Evolutionary conservation across 257 asterid species (phyloP).

Genomic region (Echium plantagineum): DNA sequence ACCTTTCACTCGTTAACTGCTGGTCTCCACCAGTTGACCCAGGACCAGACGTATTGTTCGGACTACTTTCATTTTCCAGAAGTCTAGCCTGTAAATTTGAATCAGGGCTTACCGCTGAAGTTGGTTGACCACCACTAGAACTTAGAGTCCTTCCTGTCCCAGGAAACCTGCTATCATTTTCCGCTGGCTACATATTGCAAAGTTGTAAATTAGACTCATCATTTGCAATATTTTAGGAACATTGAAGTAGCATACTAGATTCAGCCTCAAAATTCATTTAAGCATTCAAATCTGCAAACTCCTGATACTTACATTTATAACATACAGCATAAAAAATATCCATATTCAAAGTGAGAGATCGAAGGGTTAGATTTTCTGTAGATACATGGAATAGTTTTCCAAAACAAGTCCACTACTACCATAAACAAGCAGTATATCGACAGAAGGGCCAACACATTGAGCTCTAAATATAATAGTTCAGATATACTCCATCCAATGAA

Average conservation of each 20-base stretch:
- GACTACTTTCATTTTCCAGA: constrained; percentile 36
- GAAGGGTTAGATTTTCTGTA: too few species aligned
- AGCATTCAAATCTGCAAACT: too few species aligned
- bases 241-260: neutral
- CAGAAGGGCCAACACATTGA: neutral
- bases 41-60: constrained; percentile 28
- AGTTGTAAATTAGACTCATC: constrained; percentile 10
- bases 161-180: constrained; percentile 58
- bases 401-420: too few species aligned
- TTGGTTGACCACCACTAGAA: constrained; percentile 22
- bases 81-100: constrained; percentile 70
- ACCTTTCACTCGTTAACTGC: constrained; percentile 39
- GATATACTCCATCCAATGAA: neutral
- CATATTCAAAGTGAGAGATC: too few species aligned
- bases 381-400: neutral
- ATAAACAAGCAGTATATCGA: neutral
- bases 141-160: constrained; percentile 71
- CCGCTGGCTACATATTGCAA: constrained; percentile 33
- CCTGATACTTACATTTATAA: too few species aligned
- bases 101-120: constrained; percentile 36
- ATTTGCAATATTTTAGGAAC: neutral
- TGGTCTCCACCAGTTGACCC: constrained; percentile 26
- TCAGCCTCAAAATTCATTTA: neutral
- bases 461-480: neutral
- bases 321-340: too few species aligned